Conservation (phyloP, 2,329 filamentous ascomycete species). For the Monilinia fructigena region DNA sequence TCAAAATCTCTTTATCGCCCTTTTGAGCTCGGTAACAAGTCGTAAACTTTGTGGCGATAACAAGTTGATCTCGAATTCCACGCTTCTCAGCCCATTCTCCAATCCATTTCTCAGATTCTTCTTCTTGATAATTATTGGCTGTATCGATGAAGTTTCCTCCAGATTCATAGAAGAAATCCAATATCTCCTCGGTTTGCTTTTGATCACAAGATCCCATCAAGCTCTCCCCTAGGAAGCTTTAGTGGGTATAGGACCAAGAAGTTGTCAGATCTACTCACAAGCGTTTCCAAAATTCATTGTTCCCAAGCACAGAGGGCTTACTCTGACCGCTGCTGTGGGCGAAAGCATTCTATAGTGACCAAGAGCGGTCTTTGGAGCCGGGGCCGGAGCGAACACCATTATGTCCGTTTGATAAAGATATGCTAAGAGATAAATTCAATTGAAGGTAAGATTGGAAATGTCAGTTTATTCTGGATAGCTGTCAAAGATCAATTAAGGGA, state of each 20-base stretch:
- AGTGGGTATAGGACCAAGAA: background rate
- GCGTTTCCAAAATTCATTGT: conserved; percentile 63
- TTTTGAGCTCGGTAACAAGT: conserved; percentile 38
- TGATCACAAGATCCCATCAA: conserved; percentile 54
- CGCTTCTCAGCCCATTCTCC: conserved; percentile 69
- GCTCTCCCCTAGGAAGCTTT: conserved; percentile 44
- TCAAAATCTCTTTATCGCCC: conserved; percentile 37
- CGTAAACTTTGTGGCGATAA: conserved; percentile 63
- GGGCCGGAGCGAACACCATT: conserved; percentile 31
- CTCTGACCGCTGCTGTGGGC: conserved; percentile 62
- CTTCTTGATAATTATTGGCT: conserved; percentile 62
- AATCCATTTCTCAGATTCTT: conserved; percentile 62
- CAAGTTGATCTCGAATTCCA: conserved; percentile 61
- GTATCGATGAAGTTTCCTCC: conserved; percentile 72
- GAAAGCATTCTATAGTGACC: conserved; percentile 65
- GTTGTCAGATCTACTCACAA: conserved; percentile 40
- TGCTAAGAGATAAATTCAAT: background rate
- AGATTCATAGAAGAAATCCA: conserved; percentile 55
- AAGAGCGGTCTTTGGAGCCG: conserved; percentile 55
- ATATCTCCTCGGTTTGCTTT: conserved; percentile 39
- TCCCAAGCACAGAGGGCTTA: conserved; percentile 66
- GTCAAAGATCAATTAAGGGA: background rate
- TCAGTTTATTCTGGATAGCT: background rate
- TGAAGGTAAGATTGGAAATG: background rate
- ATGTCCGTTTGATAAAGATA: background rate